A percentile compares a stretch with the other conserved stretches of the same genome.
Conservation (phyloP, 2,329 filamentous ascomycete genomes). For the Coniochaeta ligniaria region DNA sequence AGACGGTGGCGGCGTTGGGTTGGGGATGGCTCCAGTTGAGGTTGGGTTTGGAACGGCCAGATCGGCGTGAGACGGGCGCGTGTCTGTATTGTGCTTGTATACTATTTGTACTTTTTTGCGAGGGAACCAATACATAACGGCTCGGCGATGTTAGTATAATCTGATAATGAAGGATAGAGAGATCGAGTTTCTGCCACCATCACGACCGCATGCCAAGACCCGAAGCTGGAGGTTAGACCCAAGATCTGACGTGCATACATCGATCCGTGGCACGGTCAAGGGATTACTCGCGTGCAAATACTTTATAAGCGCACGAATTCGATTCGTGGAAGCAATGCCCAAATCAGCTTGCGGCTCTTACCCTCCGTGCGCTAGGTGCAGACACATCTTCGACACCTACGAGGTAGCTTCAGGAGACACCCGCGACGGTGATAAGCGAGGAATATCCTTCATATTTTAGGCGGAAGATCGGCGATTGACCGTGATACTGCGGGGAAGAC, state of each 20-base stretch:
- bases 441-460: neutral
- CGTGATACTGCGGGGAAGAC: neutral
- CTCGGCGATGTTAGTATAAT: too few relatives aligned
- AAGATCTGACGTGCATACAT: neutral
- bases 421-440: neutral
- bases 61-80: neutral
- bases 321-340: neutral
- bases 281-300: neutral
- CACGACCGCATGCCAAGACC: neutral
- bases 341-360: neutral
- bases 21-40: neutral
- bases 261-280: too few relatives aligned
- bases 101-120: neutral
- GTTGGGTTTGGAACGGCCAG: neutral
- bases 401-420: neutral
- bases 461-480: neutral
- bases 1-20: neutral
- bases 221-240: neutral
- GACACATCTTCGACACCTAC: neutral
- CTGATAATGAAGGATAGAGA: too few relatives aligned
- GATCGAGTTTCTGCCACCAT: too few relatives aligned
- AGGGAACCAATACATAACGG: too few relatives aligned
- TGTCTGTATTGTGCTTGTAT: neutral
- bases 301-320: neutral
- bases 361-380: neutral